These are phyloP conservation scores for Didymella exigua DNA, from an alignment of 2,329 filamentous ascomycete species.

Conservation along the genomic window DNA sequence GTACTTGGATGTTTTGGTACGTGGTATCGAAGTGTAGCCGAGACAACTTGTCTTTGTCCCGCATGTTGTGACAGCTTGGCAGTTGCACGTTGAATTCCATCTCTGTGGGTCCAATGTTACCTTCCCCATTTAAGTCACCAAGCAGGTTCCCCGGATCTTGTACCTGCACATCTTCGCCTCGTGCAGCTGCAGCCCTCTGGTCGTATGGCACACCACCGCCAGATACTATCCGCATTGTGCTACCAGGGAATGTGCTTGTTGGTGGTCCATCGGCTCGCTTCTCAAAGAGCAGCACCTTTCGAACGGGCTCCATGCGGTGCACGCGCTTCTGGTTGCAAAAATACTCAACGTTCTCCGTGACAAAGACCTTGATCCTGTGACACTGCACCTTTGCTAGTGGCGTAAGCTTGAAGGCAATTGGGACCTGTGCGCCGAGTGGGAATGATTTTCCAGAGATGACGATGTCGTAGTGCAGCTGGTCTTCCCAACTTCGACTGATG, in stretches of 20 bases:
- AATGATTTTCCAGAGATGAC: constrained; percentile 96
- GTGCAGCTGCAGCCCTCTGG: constrained; percentile 61
- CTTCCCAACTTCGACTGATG: constrained; percentile 92
- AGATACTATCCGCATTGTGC: constrained; percentile 75
- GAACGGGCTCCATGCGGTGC: constrained; percentile 80
- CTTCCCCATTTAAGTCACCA: constrained; percentile 75
- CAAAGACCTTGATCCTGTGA: constrained; percentile 87
- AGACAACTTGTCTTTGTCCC: constrained; percentile 67
- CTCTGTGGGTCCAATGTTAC: constrained; percentile 84
- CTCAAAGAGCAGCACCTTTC: constrained; percentile 86
- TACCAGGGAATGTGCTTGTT: constrained; percentile 73
- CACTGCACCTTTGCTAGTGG: constrained; percentile 92
- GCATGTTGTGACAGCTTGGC: constrained; percentile 85
- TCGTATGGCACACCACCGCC: constrained; percentile 79
- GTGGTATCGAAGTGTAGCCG: constrained; percentile 87
- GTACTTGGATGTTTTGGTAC: constrained; percentile 91
- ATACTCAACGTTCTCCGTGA: constrained; percentile 90
- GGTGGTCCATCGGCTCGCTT: constrained; percentile 82
- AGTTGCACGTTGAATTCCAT: constrained; percentile 94
- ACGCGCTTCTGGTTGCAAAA: constrained; percentile 86
- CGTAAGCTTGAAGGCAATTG: constrained; percentile 92
- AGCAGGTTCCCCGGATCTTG: constrained; percentile 71
- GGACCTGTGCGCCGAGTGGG: constrained; percentile 82
- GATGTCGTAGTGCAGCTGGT: constrained; percentile 94
- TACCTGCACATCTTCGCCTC: constrained; percentile 61